Conservation (phyloP, 2,329 filamentous ascomycete genomes). For the Fusarium caatingaense region DNA sequence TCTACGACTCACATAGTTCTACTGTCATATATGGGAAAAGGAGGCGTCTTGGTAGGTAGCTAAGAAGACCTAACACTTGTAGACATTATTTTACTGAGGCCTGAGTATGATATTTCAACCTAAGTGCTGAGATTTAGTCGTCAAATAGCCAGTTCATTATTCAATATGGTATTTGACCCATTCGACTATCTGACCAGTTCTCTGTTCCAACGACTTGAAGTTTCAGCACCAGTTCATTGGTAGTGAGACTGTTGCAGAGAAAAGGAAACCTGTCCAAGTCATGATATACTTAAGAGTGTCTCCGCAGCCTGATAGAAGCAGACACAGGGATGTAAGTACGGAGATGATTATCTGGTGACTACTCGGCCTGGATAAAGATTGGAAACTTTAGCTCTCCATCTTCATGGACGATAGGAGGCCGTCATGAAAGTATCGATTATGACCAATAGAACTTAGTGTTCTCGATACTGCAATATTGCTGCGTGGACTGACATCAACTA, state of each 20-base stretch:
- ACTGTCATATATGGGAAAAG: not conserved
- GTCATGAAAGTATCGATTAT: not conserved
- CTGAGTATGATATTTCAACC: not conserved
- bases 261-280: not conserved
- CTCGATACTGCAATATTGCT: not conserved
- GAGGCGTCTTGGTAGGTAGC: not conserved
- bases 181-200: not conserved
- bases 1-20: not conserved
- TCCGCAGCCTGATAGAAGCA: not conserved
- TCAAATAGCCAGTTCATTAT: not conserved
- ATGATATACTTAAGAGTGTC: not conserved
- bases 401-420: not conserved
- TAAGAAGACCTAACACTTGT: not conserved
- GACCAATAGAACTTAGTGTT: not conserved
- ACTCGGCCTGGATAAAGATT: not conserved
- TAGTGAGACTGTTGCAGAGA: not conserved
- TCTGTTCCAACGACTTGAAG: not conserved
- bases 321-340: not conserved
- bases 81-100: not conserved
- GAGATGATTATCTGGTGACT: not conserved
- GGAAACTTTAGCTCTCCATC: not conserved
- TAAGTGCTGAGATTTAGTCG: not conserved
- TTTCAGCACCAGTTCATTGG: not conserved
- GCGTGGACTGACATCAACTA: not conserved
- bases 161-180: not conserved